These are phyloP conservation scores for Mycena filopes DNA, from an alignment of 768 basidiomycete genomes.

Conservation along the genomic window DNA sequence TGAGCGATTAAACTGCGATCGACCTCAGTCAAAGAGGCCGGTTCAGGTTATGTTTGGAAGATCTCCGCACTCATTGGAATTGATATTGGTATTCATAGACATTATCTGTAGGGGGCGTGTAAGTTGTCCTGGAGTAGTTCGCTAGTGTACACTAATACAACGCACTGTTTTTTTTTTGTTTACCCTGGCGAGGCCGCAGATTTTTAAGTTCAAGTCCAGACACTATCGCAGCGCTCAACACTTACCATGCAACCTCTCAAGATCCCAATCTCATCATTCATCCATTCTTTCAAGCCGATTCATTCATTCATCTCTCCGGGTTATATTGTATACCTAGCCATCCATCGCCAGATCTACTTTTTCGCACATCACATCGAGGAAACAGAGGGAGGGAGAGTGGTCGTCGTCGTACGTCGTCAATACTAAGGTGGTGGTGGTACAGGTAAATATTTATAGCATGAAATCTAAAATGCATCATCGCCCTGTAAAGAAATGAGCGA, in stretches of 20 bases:
- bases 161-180: no score
- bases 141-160: no score
- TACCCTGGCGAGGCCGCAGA: no score
- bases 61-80: no score
- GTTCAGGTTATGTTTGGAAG: conserved; percentile 1
- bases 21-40: background rate
- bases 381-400: background rate
- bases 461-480: conserved; percentile 6
- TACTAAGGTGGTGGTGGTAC: conserved; percentile 18
- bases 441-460: conserved; percentile 17
- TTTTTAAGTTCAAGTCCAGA: no score
- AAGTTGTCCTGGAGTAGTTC: no score
- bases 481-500: background rate
- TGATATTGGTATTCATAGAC: no score
- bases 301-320: conserved; percentile 2
- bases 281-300: background rate
- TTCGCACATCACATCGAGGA: background rate
- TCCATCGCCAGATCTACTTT: conserved; percentile 4
- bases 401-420: no score
- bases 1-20: conserved; percentile 1
- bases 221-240: no score
- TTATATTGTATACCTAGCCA: conserved; percentile 10
- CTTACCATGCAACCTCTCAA: no score
- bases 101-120: no score
- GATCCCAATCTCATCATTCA: no score